Evolutionary conservation across 83 land plant genomes (phyloP), one percentile per base, ranked within the genome.

Genomic region (Diphasiastrum complanatum): DNA sequence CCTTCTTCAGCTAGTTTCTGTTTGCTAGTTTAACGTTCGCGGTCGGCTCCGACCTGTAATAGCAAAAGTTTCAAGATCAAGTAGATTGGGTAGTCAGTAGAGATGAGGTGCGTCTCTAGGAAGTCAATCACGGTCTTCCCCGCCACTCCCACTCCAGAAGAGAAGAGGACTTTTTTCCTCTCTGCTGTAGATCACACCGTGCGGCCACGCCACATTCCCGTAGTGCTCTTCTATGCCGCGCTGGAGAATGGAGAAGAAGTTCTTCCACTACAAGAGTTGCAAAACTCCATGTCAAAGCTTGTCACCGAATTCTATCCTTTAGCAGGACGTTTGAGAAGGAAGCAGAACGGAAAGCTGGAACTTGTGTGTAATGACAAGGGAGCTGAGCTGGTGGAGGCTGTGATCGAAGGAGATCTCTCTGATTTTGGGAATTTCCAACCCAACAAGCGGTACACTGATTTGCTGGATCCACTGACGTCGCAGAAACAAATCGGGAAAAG

Each of bases 111-210:
- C n/a, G 34, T 33, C 23, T 12, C 20, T 34, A 55, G 34, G 57
- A 36, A 55, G 34, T 34, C 34, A 38, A 32, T 38, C 22, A 55
- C 59, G 10, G 34, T 55, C 2, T 55, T 16, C 34, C 38, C 59
- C 22, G 34, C 35, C 16, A 33, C 32, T 2, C n/a, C n/a, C n/a
- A n/a, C n/a, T n/a, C 59, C 34, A 27, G 32, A 38, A 18, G 34
- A 55, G 59, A 34, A 34, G 8, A 18, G 34, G n/a, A 38, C 34
- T 16, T 19, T 55, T 19, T 55, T 2, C 59, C 32, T 55, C 38
- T 55, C 59, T 10, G 59, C 38, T 55, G 59, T 38, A 19, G 59
- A 55, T 31, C 59, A 55, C 34, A 55, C 34, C 34, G 34, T 31
- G 32, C 59, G 38, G 2, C 59, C 59, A 23, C 59, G 59, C 33